phyloP scores from a whole-genome alignment of 1,284 basidiomycete genomes.

The Ganoderma multipileum region DNA sequence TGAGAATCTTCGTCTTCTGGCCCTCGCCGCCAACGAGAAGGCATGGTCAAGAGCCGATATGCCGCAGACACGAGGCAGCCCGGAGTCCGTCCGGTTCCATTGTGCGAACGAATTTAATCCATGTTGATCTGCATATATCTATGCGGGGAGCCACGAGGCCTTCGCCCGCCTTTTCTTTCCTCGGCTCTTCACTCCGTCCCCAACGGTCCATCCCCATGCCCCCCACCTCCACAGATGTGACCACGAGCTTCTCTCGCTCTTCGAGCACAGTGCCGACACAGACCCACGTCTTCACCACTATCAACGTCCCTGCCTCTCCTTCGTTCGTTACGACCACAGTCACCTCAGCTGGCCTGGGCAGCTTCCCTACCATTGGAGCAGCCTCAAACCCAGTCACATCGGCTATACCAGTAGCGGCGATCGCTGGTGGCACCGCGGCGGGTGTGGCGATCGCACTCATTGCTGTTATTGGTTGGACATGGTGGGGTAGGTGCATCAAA shows the following conservation, averaged over 20 bases:
- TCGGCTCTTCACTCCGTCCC: conserved; percentile 1
- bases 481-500: conserved; percentile 56
- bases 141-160: background rate
- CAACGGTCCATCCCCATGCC: conserved; percentile 5
- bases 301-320: conserved; percentile 15
- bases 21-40: conserved; percentile 14
- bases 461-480: conserved; percentile 53
- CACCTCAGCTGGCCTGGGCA: conserved; percentile 33
- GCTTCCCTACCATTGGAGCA: conserved; percentile 12
- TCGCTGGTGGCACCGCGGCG: conserved; percentile 56
- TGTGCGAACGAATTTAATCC: conserved; percentile 8
- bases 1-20: no score
- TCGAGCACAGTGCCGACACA: conserved; percentile 6
- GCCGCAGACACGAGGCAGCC: conserved; percentile 27
- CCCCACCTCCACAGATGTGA: conserved; percentile 7
- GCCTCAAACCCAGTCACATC: conserved; percentile 2
- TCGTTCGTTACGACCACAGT: conserved; percentile 43
- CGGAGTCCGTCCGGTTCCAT: background rate
- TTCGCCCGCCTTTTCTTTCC: conserved; percentile 4
- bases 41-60: conserved; percentile 21
- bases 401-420: conserved; percentile 53
- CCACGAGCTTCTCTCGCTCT: background rate
- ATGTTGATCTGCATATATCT: conserved; percentile 5
- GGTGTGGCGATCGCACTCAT: conserved; percentile 55
- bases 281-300: conserved; percentile 14